These are phyloP conservation scores for Hypoxylon sp. DNA, from an alignment of 2,329 filamentous ascomycete species.

Conservation along the genomic window DNA sequence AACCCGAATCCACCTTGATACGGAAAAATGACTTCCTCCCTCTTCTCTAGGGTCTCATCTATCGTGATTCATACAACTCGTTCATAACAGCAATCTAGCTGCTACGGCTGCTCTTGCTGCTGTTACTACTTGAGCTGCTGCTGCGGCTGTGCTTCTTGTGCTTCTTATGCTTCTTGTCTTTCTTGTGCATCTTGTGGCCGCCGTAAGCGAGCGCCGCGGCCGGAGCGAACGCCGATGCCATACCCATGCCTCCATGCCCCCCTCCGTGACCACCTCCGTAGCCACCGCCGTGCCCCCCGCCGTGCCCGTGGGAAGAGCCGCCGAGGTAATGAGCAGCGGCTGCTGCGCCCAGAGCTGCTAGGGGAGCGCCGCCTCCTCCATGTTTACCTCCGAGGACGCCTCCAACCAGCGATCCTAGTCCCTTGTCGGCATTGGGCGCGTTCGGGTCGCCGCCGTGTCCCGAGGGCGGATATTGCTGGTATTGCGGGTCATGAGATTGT, in stretches of 20 bases:
- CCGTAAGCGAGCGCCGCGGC: slow-evolving; percentile 38
- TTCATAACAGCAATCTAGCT: neutral
- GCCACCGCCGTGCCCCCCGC: slow-evolving; percentile 26
- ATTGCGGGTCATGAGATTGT: slow-evolving; percentile 31
- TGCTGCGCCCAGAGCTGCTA: slow-evolving; percentile 45
- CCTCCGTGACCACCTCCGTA: slow-evolving; percentile 29
- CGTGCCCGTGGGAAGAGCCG: slow-evolving; percentile 25
- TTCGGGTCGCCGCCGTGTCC: slow-evolving; percentile 27
- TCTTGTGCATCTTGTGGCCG: slow-evolving; percentile 38
- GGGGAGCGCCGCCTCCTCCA: slow-evolving; percentile 23
- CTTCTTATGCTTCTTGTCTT: slow-evolving; percentile 47
- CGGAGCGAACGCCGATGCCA: slow-evolving; percentile 34
- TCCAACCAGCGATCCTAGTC: slow-evolving; percentile 44
- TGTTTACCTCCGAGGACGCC: slow-evolving; percentile 41
- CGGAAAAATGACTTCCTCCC: neutral
- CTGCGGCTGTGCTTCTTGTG: slow-evolving; percentile 47
- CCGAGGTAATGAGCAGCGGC: slow-evolving; percentile 44
- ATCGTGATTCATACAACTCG: neutral
- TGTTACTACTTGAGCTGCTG: slow-evolving; percentile 44
- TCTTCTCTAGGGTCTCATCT: neutral
- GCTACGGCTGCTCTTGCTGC: slow-evolving; percentile 42
- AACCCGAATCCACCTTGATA: neutral
- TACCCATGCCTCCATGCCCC: slow-evolving; percentile 11
- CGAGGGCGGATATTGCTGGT: slow-evolving; percentile 25
- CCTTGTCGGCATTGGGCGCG: slow-evolving; percentile 37